Evolutionary conservation across 305 asterid species (phyloP).

Genomic region (Solanum hybrid): DNA sequence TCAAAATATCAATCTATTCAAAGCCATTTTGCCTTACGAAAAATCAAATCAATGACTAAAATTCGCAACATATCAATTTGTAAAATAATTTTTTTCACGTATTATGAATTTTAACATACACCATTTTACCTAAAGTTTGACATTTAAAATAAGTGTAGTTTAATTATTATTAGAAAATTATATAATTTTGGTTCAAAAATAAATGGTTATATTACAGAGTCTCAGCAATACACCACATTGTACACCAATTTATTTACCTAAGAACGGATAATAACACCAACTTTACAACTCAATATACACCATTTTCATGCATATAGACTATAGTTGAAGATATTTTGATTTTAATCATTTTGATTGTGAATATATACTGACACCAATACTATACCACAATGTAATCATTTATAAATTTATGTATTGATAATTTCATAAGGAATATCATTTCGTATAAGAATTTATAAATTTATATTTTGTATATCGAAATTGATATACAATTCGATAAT

Average conservation of each 20-base stretch:
- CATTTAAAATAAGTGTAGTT: not conserved
- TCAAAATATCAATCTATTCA: too few species aligned
- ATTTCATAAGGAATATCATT: not conserved
- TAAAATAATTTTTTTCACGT: not conserved
- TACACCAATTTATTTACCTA: not conserved
- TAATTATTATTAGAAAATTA: too few species aligned
- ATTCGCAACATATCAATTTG: not conserved
- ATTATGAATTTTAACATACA: not conserved
- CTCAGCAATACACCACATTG: not conserved
- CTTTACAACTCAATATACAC: not conserved
- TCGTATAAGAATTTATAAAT: not conserved
- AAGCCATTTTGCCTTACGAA: too few species aligned
- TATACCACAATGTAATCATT: too few species aligned
- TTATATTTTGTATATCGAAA: too few species aligned
- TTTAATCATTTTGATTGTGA: too few species aligned
- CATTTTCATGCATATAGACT: not conserved
- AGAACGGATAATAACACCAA: not conserved
- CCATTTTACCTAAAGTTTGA: not conserved
- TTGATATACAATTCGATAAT: not conserved
- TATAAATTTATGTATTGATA: not conserved
- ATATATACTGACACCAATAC: not conserved
- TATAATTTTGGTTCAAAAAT: not conserved
- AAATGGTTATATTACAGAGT: not conserved
- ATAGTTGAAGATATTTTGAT: not conserved
- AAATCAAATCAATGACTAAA: too few species aligned